These are phyloP conservation scores for Tephrocybe sp. DNA, from an alignment of 768 basidiomycete genomes.

Conservation along the genomic window DNA sequence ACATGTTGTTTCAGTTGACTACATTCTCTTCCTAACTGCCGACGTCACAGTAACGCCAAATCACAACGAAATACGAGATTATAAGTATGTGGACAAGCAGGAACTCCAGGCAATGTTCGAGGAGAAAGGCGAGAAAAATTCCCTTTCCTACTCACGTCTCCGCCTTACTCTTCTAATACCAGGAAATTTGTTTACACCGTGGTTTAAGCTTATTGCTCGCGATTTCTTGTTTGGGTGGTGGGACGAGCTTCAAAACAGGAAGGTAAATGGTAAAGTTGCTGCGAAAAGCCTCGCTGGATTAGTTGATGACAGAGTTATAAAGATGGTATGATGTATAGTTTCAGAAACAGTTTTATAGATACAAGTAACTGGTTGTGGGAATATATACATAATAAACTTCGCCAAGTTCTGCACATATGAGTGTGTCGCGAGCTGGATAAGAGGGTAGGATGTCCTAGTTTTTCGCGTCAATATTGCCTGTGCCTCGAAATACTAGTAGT, in stretches of 20 bases:
- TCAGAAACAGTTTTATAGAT: neutral
- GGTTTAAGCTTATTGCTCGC: slow-evolving; percentile 98
- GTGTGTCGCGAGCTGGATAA: neutral
- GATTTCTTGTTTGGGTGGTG: slow-evolving; percentile 99
- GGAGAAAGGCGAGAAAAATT: slow-evolving; percentile 54
- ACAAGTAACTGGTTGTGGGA: neutral
- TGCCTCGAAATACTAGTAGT: slow-evolving; percentile 62
- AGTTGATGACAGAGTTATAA: slow-evolving; percentile 70
- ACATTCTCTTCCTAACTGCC: slow-evolving; percentile 92
- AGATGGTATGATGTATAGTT: slow-evolving; percentile 29
- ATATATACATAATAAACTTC: neutral
- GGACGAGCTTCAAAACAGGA: slow-evolving; percentile 79
- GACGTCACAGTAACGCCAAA: slow-evolving; percentile 84
- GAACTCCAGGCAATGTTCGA: slow-evolving; percentile 93
- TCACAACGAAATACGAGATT: slow-evolving; percentile 85
- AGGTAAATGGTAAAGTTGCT: slow-evolving; percentile 52
- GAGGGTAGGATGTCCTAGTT: neutral
- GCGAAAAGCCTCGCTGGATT: slow-evolving; percentile 64
- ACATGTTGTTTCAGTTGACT: slow-evolving; percentile 72
- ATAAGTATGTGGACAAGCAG: slow-evolving; percentile 87
- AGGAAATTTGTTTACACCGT: slow-evolving; percentile 94
- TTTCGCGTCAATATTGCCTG: slow-evolving; percentile 13
- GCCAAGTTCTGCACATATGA: neutral
- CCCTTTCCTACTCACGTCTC: neutral
- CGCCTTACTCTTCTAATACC: slow-evolving; percentile 2